phyloP scores from a whole-genome alignment of 495 filamentous ascomycete genomes.

The Echria macrotheca region DNA sequence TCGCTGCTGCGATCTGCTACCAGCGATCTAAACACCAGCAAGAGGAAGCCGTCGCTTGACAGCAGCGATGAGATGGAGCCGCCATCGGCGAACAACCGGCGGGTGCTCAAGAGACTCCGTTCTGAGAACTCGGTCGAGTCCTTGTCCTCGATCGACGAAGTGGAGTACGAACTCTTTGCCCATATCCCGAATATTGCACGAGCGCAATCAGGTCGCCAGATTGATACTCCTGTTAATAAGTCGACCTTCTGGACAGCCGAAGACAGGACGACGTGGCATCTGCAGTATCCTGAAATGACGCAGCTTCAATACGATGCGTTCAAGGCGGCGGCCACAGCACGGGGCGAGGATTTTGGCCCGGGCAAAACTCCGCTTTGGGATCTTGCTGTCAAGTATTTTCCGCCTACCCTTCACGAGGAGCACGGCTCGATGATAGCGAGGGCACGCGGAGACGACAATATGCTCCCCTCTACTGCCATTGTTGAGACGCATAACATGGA shows the following conservation, averaged over 20 bases:
- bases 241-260: slow-evolving; percentile 45
- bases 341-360: slow-evolving; percentile 42
- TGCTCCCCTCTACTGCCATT: slow-evolving; percentile 15
- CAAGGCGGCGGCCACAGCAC: slow-evolving; percentile 31
- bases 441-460: not conserved
- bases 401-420: slow-evolving; percentile 20
- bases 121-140: slow-evolving; percentile 25
- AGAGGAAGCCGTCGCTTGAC: slow-evolving; percentile 38
- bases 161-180: slow-evolving; percentile 34
- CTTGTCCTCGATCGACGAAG: slow-evolving; percentile 13
- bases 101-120: slow-evolving; percentile 42
- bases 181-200: slow-evolving; percentile 32
- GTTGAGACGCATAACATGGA: slow-evolving; percentile 22
- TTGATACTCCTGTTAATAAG: slow-evolving; percentile 44
- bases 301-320: slow-evolving; percentile 44
- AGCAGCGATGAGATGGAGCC: slow-evolving; percentile 33
- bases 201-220: slow-evolving; percentile 37
- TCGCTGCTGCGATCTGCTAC: slow-evolving; percentile 18
- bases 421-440: not conserved
- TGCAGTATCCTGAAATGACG: slow-evolving; percentile 51
- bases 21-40: slow-evolving; percentile 36
- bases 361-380: slow-evolving; percentile 40
- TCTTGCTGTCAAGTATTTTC: slow-evolving; percentile 45
- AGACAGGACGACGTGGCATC: slow-evolving; percentile 46
- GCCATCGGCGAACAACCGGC: slow-evolving; percentile 19